A percentile compares a stretch with the other conserved stretches of the same genome.
Conservation (phyloP, 257 asterid species). For the Rubia yunnanensis region DNA sequence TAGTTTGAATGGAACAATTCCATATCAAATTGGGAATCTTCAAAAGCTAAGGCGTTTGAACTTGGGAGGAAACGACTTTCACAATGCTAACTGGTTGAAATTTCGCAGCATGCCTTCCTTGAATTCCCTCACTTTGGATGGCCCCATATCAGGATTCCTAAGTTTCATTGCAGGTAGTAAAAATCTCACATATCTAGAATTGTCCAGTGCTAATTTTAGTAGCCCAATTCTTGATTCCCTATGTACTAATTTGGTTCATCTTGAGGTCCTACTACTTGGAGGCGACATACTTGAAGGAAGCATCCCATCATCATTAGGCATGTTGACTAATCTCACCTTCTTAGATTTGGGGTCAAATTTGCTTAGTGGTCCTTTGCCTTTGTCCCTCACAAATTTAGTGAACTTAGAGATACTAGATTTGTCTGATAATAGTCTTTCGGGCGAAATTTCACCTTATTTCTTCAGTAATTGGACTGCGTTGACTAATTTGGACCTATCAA, state of each 20-base stretch:
- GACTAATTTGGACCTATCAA: constrained; percentile 46
- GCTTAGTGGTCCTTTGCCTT: constrained; percentile 54
- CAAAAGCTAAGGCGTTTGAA: constrained; percentile 43
- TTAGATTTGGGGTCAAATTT: constrained; percentile 25
- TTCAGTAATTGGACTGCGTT: constrained; percentile 42
- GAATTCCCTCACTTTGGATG: constrained; percentile 31
- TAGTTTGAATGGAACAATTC: no score
- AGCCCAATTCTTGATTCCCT: constrained; percentile 55
- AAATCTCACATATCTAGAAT: constrained; percentile 55
- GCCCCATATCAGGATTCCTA: constrained; percentile 48
- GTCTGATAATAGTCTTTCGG: constrained; percentile 49
- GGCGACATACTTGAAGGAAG: constrained; percentile 44
- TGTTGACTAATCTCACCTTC: constrained; percentile 23
- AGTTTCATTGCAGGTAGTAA: constrained; percentile 37
- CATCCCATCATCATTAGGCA: constrained; percentile 28
- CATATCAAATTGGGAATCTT: no score
- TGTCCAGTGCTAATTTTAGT: constrained; percentile 38
- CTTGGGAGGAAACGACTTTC: constrained; percentile 52
- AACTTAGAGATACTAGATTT: constrained; percentile 39
- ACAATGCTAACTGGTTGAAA: constrained; percentile 62
- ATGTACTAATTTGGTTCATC: constrained; percentile 32
- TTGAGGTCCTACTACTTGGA: constrained; percentile 39
- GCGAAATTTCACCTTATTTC: constrained; percentile 35
- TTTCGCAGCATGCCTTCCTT: no score
- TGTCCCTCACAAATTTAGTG: constrained; percentile 45